Evolutionary conservation across 2,329 filamentous ascomycete genomes (phyloP).

Genomic region (Talaromyces sp.): DNA sequence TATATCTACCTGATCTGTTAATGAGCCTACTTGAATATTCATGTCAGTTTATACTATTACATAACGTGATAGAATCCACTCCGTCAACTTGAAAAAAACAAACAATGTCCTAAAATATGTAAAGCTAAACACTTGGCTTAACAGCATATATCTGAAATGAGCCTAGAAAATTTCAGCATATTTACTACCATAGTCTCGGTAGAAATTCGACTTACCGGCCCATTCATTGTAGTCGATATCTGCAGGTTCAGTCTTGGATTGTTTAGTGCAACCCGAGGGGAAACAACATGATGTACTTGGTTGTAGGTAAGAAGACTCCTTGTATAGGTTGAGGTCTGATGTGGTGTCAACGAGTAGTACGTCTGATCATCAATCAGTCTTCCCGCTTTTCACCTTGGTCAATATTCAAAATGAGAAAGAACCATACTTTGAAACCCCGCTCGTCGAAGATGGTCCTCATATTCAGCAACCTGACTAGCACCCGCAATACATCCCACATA

Average conservation of each 20-base stretch:
- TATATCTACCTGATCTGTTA: too few species aligned
- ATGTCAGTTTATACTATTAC: too few species aligned
- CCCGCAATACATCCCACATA: conserved; percentile 61
- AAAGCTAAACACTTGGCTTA: conserved; percentile 30
- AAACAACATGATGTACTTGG: conserved; percentile 23
- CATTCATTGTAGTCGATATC: conserved; percentile 50
- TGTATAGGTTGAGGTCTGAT: conserved; percentile 11
- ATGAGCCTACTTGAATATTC: too few species aligned
- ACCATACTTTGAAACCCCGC: conserved; percentile 53
- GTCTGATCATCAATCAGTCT: too few species aligned
- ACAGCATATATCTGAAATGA: conserved; percentile 53
- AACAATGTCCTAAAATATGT: not conserved
- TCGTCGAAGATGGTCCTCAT: conserved; percentile 49
- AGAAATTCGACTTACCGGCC: conserved; percentile 44
- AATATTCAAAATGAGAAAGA: not conserved
- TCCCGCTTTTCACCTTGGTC: too few species aligned
- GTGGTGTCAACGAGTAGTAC: conserved; percentile 10
- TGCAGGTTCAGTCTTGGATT: conserved; percentile 20
- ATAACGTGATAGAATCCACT: not conserved
- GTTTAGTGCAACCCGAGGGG: not conserved
- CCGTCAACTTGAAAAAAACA: too few species aligned
- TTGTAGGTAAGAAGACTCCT: conserved; percentile 4
- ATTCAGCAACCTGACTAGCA: conserved; percentile 51
- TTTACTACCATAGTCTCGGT: not conserved
- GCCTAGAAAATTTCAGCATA: conserved; percentile 28